Conservation (phyloP, 495 filamentous ascomycete genomes). For the Sordaria brevicollis region DNA sequence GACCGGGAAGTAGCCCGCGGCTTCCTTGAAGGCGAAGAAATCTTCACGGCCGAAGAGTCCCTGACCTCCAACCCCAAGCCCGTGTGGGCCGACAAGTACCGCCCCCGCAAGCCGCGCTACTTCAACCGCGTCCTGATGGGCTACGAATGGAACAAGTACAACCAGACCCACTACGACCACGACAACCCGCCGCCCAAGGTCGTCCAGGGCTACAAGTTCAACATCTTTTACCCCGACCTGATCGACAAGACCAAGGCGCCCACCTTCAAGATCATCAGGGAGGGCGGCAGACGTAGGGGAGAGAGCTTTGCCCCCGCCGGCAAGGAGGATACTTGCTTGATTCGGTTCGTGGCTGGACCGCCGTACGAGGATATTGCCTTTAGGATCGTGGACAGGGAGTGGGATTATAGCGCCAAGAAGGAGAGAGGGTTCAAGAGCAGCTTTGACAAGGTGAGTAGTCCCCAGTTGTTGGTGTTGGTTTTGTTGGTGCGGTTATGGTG, state of each 20-base stretch:
- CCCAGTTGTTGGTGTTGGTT: constrained; percentile 1
- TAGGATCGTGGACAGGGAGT: constrained; percentile 96
- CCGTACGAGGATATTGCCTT: constrained; percentile 98
- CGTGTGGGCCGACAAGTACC: constrained; percentile 82
- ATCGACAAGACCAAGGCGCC: constrained; percentile 92
- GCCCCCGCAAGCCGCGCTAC: constrained; percentile 88
- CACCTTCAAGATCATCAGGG: constrained; percentile 88
- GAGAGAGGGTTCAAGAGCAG: constrained; percentile 93
- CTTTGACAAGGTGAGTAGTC: constrained; percentile 79
- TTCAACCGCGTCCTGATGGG: constrained; percentile 99
- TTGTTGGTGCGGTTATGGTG: constrained; percentile 3
- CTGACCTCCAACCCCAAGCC: constrained; percentile 54
- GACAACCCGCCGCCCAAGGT: constrained; percentile 97
- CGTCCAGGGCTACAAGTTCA: constrained; percentile 98
- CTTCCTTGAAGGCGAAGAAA: constrained; percentile 88
- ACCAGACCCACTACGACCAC: constrained; percentile 98
- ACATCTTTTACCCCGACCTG: constrained; percentile 98
- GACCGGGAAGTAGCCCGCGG: constrained; percentile 90
- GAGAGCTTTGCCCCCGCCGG: constrained; percentile 93
- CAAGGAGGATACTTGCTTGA: constrained; percentile 94
- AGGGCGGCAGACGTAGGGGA: constrained; percentile 76
- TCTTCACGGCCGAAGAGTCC: constrained; percentile 85
- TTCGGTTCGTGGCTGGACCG: constrained; percentile 89
- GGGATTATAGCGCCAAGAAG: constrained; percentile 94
- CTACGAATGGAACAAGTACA: constrained; percentile 99